Conservation (phyloP, 192 early-diverging fungal species). For the Spinellus fusiger region DNA sequence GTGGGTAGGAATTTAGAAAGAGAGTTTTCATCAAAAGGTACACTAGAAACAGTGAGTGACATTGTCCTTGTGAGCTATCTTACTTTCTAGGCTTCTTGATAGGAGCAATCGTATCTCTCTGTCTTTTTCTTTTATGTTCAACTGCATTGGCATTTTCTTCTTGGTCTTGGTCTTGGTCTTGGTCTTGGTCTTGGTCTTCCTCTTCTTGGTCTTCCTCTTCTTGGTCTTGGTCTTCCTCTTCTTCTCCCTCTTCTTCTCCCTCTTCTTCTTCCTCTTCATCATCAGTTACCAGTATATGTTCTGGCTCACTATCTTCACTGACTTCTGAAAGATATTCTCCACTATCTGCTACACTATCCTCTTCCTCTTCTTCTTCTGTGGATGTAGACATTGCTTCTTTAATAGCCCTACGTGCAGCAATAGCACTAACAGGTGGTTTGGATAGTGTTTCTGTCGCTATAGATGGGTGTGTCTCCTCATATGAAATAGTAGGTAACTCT, state of each 20-base stretch:
- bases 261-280: neutral
- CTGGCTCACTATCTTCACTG: too few relatives aligned
- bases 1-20: neutral
- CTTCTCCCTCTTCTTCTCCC: neutral
- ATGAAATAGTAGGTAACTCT: too few relatives aligned
- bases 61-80: too few relatives aligned
- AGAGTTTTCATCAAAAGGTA: constrained; percentile 5
- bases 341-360: neutral
- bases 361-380: neutral
- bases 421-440: neutral
- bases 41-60: neutral
- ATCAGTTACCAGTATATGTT: too few relatives aligned
- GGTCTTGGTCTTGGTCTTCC: neutral
- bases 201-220: neutral
- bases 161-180: neutral
- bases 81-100: neutral
- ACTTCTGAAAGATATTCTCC: neutral
- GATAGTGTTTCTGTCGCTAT: too few relatives aligned
- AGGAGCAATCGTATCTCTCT: neutral
- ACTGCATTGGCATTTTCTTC: neutral
- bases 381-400: neutral
- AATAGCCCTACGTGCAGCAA: neutral
- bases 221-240: constrained; percentile 20
- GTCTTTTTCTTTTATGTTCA: neutral
- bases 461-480: too few relatives aligned